These are phyloP conservation scores for Stentor roeselii DNA, from an alignment of 73 alveolate genomes.

Conservation along the genomic window DNA sequence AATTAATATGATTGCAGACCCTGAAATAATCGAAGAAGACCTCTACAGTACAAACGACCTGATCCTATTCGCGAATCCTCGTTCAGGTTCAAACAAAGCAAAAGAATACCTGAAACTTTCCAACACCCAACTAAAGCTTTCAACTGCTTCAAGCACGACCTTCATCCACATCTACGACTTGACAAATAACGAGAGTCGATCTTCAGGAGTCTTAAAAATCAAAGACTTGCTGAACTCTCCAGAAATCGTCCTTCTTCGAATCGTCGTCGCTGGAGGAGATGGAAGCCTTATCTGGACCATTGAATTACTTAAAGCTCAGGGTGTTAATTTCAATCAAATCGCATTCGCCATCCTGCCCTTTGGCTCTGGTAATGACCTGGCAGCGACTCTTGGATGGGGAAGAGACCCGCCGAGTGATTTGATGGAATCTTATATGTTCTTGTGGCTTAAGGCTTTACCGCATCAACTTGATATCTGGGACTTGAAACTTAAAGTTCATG, in stretches of 20 bases:
- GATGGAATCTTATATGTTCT: slow-evolving; percentile 22
- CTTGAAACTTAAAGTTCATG: slow-evolving; percentile 53
- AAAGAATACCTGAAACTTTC: neutral
- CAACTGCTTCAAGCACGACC: no score
- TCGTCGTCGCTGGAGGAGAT: slow-evolving; percentile 76
- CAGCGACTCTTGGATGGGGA: slow-evolving; percentile 58
- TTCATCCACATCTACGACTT: no score
- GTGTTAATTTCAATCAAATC: slow-evolving; percentile 32
- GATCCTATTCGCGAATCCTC: slow-evolving; percentile 4
- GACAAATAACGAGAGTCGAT: no score
- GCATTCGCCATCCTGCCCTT: slow-evolving; percentile 64
- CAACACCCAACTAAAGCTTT: no score
- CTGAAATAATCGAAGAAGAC: no score
- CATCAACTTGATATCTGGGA: slow-evolving; percentile 84
- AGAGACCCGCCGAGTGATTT: no score
- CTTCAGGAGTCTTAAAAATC: no score
- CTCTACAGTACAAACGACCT: no score
- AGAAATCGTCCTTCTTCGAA: no score
- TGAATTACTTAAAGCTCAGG: slow-evolving; percentile 37
- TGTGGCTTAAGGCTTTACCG: slow-evolving; percentile 50
- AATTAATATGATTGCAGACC: no score
- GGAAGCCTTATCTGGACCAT: slow-evolving; percentile 79
- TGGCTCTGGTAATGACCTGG: slow-evolving; percentile 83
- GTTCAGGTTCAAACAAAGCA: neutral
- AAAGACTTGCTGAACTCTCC: no score